Percentiles rank a stretch among this genome's conserved stretches.
Evolutionary conservation across 2,329 filamentous ascomycete genomes (phyloP).

Genomic region (Talaromyces islandicus): DNA sequence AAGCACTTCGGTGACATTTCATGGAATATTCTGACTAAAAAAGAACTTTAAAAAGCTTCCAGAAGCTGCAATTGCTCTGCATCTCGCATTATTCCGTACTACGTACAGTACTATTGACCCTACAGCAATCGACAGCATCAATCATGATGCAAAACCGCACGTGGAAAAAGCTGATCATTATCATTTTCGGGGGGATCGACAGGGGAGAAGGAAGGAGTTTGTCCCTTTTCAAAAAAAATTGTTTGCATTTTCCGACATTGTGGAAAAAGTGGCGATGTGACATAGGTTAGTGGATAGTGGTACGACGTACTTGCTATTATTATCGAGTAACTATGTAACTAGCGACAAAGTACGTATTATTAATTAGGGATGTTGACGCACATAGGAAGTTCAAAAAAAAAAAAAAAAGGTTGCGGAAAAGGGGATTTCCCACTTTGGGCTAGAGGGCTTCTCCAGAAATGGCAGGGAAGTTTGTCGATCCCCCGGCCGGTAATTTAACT

Average conservation of each 20-base stretch:
- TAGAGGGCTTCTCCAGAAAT: background rate
- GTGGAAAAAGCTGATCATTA: background rate
- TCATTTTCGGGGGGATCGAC: background rate
- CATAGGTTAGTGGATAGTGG: background rate
- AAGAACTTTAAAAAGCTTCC: background rate
- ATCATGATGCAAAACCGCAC: background rate
- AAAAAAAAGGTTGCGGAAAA: background rate
- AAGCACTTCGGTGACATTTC: too few species aligned
- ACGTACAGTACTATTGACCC: background rate
- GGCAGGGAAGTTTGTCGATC: background rate
- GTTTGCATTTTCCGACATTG: background rate
- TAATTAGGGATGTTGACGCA: background rate
- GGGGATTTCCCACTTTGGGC: background rate
- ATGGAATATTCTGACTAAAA: background rate
- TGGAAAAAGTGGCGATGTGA: background rate
- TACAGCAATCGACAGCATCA: background rate
- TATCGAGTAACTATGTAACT: too few species aligned
- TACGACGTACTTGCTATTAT: background rate
- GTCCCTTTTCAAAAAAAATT: too few species aligned
- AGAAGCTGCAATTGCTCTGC: background rate
- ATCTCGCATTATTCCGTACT: background rate
- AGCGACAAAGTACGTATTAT: background rate
- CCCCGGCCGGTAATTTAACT: background rate
- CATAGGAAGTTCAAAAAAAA: background rate
- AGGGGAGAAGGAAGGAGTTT: background rate